Evolutionary conservation across 2,329 filamentous ascomycete genomes (phyloP), one percentile per base, ranked within the genome.

Genomic region (Nemania abortiva): DNA sequence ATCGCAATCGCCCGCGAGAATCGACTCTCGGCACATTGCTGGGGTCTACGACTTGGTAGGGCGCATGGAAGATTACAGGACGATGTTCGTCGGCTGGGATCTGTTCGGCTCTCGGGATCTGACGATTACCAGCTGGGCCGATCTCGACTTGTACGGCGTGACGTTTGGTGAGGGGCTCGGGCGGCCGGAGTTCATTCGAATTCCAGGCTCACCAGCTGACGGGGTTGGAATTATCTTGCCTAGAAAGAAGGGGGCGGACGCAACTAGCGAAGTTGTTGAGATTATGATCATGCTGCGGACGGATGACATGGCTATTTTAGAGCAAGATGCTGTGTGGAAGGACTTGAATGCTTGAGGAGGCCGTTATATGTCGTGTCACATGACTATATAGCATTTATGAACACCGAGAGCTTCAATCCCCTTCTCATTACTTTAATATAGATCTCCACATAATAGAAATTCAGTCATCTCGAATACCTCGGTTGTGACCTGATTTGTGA

Each of bases 111-210:
- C 57, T 1, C 57, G 57, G 15, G 57, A 60, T 9, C 50, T 60
- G 42, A 60, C 57, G 11, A 50, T 60, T 2, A 60, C 57, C 2
- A 60, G 57, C 42, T 60, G 57, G 57, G 57, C 57, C 4, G 42
- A 60, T 60, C 57, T 60, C n/a, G 57, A 60, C 39, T 50, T 60
- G 2, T 60, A 60, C 18, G 57, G 10, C 11, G 15, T 37, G 27
- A 18, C 9, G 1, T 60, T 60, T 37, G 57, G 57, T 6, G 13
- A 24, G 27, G 42, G 18, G 27, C 57, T 60, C 10, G 57, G 57
- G 57, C 7, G 11, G 29, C 57, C 57, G 10, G 57, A 60, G 18
- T 60, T 60, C 10, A 24, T 24, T 50, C 57, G 57, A 9, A 20
- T 60, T 6, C 10, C 57, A 6, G 9, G 42, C 22, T 60, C 57